Evolutionary conservation across 1,139 yeast genomes (phyloP).

Genomic region (Magnusiomyces ingens): DNA sequence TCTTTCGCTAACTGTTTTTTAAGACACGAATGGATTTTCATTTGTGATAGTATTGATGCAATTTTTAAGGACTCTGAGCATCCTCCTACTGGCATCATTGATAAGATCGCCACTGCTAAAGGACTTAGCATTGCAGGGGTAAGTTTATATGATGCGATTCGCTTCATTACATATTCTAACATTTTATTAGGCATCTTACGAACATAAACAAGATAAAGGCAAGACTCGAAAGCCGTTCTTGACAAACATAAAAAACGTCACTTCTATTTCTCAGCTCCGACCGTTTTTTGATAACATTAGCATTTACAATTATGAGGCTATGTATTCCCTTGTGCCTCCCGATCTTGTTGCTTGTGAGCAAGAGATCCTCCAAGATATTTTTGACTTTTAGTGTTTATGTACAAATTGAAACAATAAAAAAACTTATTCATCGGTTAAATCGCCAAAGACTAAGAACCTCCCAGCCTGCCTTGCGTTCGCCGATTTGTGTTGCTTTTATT

Average conservation of each 20-base stretch:
- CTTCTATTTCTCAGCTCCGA: slow-evolving; percentile 44
- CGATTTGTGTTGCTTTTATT: slow-evolving; percentile 50
- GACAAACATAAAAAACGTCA: slow-evolving; percentile 7
- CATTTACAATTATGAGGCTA: slow-evolving; percentile 64
- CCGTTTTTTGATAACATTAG: slow-evolving; percentile 68
- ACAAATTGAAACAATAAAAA: no score
- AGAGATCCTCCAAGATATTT: slow-evolving; percentile 54
- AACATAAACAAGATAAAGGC: slow-evolving; percentile 4
- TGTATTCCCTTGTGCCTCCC: slow-evolving; percentile 48
- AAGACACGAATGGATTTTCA: slow-evolving; percentile 71
- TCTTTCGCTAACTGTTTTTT: slow-evolving; percentile 6
- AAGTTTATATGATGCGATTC: slow-evolving; percentile 4
- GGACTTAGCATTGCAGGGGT: slow-evolving; percentile 20
- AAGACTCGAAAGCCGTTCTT: slow-evolving; percentile 15
- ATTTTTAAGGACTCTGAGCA: slow-evolving; percentile 38
- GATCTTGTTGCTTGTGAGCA: slow-evolving; percentile 46
- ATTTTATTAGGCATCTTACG: slow-evolving; percentile 10
- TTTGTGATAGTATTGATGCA: slow-evolving; percentile 64
- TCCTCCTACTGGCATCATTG: slow-evolving; percentile 36
- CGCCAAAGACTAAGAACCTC: slow-evolving; percentile 68
- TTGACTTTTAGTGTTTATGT: slow-evolving; percentile 19
- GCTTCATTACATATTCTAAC: slow-evolving; percentile 6
- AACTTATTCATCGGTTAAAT: slow-evolving; percentile 18
- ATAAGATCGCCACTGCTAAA: slow-evolving; percentile 29
- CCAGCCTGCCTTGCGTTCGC: slow-evolving; percentile 86